Evolutionary conservation across 2,329 filamentous ascomycete species (phyloP), one percentile per base, ranked within the genome.

Genomic region (Beauveria asiatica): DNA sequence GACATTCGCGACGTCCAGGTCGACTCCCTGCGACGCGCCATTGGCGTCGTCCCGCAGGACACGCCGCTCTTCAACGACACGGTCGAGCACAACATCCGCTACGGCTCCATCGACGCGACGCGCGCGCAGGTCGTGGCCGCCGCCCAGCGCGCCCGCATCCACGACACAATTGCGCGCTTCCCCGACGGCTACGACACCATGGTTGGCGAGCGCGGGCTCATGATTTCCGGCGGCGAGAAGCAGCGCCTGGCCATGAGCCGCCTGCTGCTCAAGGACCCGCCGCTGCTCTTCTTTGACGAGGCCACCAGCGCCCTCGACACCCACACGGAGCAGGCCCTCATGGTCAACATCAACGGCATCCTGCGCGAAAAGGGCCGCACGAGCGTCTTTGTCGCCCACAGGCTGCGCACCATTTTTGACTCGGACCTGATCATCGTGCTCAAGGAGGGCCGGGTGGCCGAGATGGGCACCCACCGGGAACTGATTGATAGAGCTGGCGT

Each of bases 61-160:
- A 97, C 94, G 0, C 92, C 94, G 0, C 80, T 99, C 1, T 99
- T 99, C 79, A 99, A 99, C 72, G 92, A 96, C 69, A 94, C 92
- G 0, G 93, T 99, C 61, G 88, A 89, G 70, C 91, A 97, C 73
- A 99, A 99, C 71, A 96, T 99, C 68, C 88, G 86, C 64, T 99
- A 99, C 72, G 94, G 94, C 55, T 84, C 89, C 65, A 83, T 97
- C 64, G 83, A 85, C 51, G 92, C 93, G 0, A 81, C 86, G 0
- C 78, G 82, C 10, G 90, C 91, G 37, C 80, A 87, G 61, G 88
- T 99, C 8, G 72, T 85, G 13, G 86, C 86, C 33, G 94, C 91
- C 0, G 92, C 94, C 1, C 85, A 86, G 68, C 83, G 91, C 58
- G 93, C 94, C 2, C 85, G 87, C 60, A 91, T 99, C 61, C 88